Evolutionary conservation across 2,329 filamentous ascomycete species (phyloP).

Genomic region (Dendryphion nanum): DNA sequence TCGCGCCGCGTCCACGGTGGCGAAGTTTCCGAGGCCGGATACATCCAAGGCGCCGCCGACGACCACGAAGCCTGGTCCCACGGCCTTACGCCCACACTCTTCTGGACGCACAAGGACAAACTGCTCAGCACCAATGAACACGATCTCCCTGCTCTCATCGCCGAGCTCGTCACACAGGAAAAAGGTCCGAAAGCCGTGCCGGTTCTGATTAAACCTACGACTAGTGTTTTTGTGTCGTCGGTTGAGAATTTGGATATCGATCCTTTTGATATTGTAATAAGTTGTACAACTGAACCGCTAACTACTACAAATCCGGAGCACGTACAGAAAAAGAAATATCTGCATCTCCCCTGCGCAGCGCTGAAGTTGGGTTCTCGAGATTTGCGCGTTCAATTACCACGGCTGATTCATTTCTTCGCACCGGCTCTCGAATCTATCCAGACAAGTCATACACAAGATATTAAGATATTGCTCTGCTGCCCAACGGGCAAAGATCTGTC

Average conservation of each 20-base stretch:
- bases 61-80: conserved; percentile 91
- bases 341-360: conserved; percentile 64
- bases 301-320: conserved; percentile 12
- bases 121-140: conserved; percentile 66
- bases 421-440: conserved; percentile 4
- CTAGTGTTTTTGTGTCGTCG: conserved; percentile 40
- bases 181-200: conserved; percentile 15
- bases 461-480: conserved; percentile 58
- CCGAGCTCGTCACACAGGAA: conserved; percentile 36
- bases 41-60: conserved; percentile 93
- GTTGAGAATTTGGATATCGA: conserved; percentile 37
- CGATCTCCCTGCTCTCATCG: conserved; percentile 57
- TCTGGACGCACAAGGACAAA: conserved; percentile 68
- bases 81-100: conserved; percentile 73
- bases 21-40: conserved; percentile 69
- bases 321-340: conserved; percentile 44
- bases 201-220: conserved; percentile 44
- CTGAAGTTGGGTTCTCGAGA: conserved; percentile 81
- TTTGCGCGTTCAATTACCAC: conserved; percentile 68
- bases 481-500: conserved; percentile 77
- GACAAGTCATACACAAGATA: too few relatives aligned
- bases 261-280: conserved; percentile 41
- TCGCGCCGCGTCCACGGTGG: conserved; percentile 69
- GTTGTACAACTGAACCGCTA: conserved; percentile 46
- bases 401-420: conserved; percentile 57